Evolutionary conservation across 2,329 filamentous ascomycete genomes (phyloP).

Genomic region (Botrytis aclada): DNA sequence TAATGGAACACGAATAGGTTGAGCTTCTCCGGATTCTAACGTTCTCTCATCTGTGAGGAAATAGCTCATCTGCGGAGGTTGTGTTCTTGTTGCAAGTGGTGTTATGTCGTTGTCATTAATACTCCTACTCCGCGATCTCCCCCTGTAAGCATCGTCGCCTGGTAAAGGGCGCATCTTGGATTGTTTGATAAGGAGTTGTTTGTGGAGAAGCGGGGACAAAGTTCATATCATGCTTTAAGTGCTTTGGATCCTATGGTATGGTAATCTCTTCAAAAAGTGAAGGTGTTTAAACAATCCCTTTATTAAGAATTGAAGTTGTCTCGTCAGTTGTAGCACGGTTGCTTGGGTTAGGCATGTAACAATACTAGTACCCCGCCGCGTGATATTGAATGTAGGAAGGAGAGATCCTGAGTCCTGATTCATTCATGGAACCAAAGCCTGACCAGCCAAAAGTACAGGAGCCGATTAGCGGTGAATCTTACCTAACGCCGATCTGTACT

Average conservation of each 20-base stretch:
- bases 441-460: too few relatives aligned
- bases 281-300: conserved; percentile 4
- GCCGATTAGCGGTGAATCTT: conserved; percentile 6
- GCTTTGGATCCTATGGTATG: background rate
- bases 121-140: conserved; percentile 41
- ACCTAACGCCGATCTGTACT: conserved; percentile 1
- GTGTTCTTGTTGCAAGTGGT: conserved; percentile 38
- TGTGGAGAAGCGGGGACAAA: background rate
- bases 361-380: conserved; percentile 17
- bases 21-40: conserved; percentile 43
- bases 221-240: conserved; percentile 25
- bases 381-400: background rate
- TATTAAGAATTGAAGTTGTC: conserved; percentile 1
- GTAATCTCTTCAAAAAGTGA: background rate
- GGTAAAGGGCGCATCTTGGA: conserved; percentile 46
- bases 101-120: conserved; percentile 40
- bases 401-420: background rate
- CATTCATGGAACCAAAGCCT: background rate
- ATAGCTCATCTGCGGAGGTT: conserved; percentile 49
- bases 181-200: background rate
- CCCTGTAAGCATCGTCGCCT: conserved; percentile 44
- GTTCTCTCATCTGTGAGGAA: conserved; percentile 51
- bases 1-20: conserved; percentile 32
- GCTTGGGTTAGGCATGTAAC: background rate
- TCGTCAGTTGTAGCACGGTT: background rate